These are phyloP conservation scores for Pyronema domesticum DNA, from an alignment of 495 filamentous ascomycete species.

Conservation along the genomic window DNA sequence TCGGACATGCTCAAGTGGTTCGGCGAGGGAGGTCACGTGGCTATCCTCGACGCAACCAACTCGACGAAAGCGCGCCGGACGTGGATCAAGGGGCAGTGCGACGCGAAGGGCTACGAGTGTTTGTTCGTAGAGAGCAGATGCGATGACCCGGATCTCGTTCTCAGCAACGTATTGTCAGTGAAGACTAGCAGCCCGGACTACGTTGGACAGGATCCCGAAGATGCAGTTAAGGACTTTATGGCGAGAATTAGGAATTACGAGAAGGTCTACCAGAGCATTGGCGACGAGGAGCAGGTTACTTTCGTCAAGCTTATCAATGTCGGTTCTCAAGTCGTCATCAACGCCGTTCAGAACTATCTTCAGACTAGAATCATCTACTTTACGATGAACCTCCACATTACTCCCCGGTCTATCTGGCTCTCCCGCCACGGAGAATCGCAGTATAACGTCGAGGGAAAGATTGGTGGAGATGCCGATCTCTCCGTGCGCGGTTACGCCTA, in stretches of 20 bases:
- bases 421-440: constrained; percentile 88
- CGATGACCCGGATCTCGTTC: constrained; percentile 84
- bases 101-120: constrained; percentile 59
- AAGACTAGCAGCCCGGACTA: constrained; percentile 96
- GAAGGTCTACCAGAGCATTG: constrained; percentile 81
- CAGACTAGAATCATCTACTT: constrained; percentile 95
- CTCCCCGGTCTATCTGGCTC: constrained; percentile 92
- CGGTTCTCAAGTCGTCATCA: constrained; percentile 86
- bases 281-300: constrained; percentile 75
- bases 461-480: constrained; percentile 78
- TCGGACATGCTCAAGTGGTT: constrained; percentile 90
- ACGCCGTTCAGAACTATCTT: constrained; percentile 88
- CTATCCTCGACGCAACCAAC: constrained; percentile 62
- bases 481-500: constrained; percentile 76
- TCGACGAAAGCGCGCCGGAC: constrained; percentile 71
- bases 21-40: constrained; percentile 53
- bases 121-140: constrained; percentile 92
- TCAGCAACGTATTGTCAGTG: constrained; percentile 93
- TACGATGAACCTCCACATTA: constrained; percentile 95
- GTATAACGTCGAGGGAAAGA: constrained; percentile 71
- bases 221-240: constrained; percentile 75
- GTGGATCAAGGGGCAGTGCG: constrained; percentile 72
- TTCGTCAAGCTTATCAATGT: constrained; percentile 97
- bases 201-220: constrained; percentile 78
- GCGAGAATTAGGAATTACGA: constrained; percentile 93